phyloP scores from a whole-genome alignment of 768 basidiomycete genomes.

The Suillus alpinus region DNA sequence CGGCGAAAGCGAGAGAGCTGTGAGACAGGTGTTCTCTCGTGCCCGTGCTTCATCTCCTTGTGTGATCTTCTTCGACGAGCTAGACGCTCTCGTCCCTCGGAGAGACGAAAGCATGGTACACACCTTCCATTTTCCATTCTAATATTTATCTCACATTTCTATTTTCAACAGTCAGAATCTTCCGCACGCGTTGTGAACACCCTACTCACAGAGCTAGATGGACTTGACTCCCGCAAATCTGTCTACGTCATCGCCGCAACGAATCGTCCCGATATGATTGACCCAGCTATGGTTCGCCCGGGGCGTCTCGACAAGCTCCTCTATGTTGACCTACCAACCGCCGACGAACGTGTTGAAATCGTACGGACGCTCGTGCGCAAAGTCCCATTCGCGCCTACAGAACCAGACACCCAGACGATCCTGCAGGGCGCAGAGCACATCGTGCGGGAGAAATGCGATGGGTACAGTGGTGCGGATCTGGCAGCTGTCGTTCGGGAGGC shows the following conservation, averaged over 20 bases:
- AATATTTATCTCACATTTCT: background rate
- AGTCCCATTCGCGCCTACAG: conserved; percentile 58
- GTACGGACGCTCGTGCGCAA: conserved; percentile 69
- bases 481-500: conserved; percentile 88
- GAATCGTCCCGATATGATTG: conserved; percentile 95
- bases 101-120: conserved; percentile 85
- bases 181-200: conserved; percentile 91
- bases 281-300: conserved; percentile 97
- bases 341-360: conserved; percentile 80
- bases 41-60: conserved; percentile 93
- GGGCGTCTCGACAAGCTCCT: conserved; percentile 92
- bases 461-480: conserved; percentile 90
- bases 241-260: conserved; percentile 96
- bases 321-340: conserved; percentile 83
- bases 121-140: conserved; percentile 6
- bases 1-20: conserved; percentile 94
- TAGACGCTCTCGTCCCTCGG: conserved; percentile 88
- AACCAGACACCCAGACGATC: conserved; percentile 15
- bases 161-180: conserved; percentile 70
- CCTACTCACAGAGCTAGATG: conserved; percentile 90
- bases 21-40: conserved; percentile 90
- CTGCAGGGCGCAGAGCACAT: conserved; percentile 39
- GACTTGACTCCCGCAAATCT: conserved; percentile 79
- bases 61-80: conserved; percentile 93
- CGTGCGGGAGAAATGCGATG: conserved; percentile 66